Evolutionary conservation across 768 basidiomycete genomes (phyloP), one percentile per base, ranked within the genome.

Genomic region (Coprinopsis strossmayeri): DNA sequence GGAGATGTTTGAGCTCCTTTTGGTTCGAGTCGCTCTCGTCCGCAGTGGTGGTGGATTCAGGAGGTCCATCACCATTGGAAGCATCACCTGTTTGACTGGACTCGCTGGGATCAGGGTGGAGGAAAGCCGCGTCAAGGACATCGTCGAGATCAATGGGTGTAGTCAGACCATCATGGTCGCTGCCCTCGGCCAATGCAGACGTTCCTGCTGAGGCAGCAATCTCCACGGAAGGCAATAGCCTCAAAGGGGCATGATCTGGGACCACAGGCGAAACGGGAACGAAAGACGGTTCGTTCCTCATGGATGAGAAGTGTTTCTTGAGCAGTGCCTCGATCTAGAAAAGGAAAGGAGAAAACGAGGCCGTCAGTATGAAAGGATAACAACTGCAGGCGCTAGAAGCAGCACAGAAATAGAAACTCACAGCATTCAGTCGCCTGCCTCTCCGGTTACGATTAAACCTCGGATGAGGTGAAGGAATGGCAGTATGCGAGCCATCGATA

Each of bases 91-190:
- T 35, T 38, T 17, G 38, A 11, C 46, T 5, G 10, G 49, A 35
- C 7, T 52, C 50, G 37, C 61, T 61, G 15, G 68, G 72, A 54
- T 82, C 82, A 0, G 75, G 72, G 55, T 81, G 81, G 17, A 89
- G 68, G 63, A 85, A 79, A 0, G 87, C 82, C 0, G 81, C 72
- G 49, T 91, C 85, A 28, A 91, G 70, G 15, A 91, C 87, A 55
- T 91, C 88, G 56, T 87, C 79, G 18, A 91, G 72, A 52, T 77
- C 74, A 37, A 85, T 78, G 10, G 78, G 69, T 50, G 81, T 76
- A 12, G 78, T 65, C 34, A 53, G 50, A 5, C 32, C 21, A 21
- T 74, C 68, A 23, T 62, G 59, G 21, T 66, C 61, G 12, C 46
- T 7, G 37, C 49, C 18, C 40, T 51, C 32, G 53, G 5, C n/a